These are phyloP conservation scores for Medicago truncatula DNA, from an alignment of 306 rosid genomes.

Conservation along the genomic window MtrunA17r5.0-ANR NC_053043.1:6684001-6684500, in stretches of 20 bases:
- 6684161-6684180: background rate
- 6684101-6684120: background rate
- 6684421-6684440: background rate
- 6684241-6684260: constrained; percentile 19
- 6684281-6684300: background rate
- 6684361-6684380: constrained; percentile 26
- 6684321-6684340: constrained; percentile 6
- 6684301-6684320: constrained; percentile 6
- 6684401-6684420: constrained; percentile 37
- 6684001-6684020: background rate
- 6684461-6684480: no score
- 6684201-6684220: constrained; percentile 18
- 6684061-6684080: background rate
- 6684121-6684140: background rate
- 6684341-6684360: constrained; percentile 14
- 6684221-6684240: background rate
- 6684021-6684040: background rate
- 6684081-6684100: background rate
- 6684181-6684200: background rate
- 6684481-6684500: background rate
- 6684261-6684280: constrained; percentile 4
- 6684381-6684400: constrained; percentile 10
- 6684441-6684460: no score
- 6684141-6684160: background rate
- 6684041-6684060: background rate